phyloP scores from a whole-genome alignment of 176 grass and related monocot species.

The Microstegium vimineum region DNA sequence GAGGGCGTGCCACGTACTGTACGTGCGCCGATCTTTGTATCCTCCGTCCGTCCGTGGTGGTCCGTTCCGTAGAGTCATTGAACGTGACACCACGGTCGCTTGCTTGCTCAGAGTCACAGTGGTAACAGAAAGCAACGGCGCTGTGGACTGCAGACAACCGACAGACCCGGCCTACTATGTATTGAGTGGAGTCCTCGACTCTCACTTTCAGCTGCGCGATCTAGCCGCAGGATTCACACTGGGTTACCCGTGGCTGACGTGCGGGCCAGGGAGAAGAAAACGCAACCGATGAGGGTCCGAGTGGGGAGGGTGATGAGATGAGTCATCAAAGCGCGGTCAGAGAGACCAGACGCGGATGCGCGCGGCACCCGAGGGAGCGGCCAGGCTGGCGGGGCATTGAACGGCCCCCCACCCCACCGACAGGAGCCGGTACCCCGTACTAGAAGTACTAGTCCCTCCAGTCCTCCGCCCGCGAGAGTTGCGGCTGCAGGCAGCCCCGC shows the following conservation, averaged over 20 bases:
- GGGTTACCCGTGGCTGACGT: background rate
- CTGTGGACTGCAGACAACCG: background rate
- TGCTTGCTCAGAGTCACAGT: too few species aligned
- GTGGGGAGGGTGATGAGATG: background rate
- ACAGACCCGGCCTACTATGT: background rate
- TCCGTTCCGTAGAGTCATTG: background rate
- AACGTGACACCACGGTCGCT: background rate
- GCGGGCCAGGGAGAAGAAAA: background rate
- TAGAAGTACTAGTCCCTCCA: too few species aligned
- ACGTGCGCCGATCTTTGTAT: background rate
- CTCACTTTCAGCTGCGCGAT: background rate
- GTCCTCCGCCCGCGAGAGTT: background rate
- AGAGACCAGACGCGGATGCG: background rate
- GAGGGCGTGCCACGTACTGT: background rate
- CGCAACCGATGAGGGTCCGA: too few species aligned
- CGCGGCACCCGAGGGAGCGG: slow-evolving; percentile 16
- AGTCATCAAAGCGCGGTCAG: background rate
- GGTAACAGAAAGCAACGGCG: slow-evolving; percentile 3
- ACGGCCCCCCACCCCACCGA: slow-evolving; percentile 38
- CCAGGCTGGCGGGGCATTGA: slow-evolving; percentile 30
- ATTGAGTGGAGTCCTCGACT: background rate
- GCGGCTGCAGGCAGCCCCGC: too few species aligned
- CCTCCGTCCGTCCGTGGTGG: background rate
- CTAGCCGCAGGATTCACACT: background rate
- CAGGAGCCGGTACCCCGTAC: slow-evolving; percentile 16